phyloP scores from a whole-genome alignment of 306 rosid genomes.

The Trifolium fragiferum region DNA sequence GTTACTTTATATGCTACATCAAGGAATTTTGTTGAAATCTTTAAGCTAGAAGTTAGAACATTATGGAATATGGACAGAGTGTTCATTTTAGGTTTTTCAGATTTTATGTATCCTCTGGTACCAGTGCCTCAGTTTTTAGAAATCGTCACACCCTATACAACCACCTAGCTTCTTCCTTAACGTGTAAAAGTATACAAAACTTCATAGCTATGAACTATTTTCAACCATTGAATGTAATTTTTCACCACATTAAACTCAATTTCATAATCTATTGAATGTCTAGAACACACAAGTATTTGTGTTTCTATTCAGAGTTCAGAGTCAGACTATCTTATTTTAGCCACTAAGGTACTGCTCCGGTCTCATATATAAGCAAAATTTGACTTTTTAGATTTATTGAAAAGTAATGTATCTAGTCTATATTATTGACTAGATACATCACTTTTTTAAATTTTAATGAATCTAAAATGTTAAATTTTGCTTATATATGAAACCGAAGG shows the following conservation, averaged over 20 bases:
- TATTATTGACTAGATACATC: too few relatives aligned
- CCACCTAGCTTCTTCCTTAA: too few relatives aligned
- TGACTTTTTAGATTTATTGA: too few relatives aligned
- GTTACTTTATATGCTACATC: not conserved
- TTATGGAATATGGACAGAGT: not conserved
- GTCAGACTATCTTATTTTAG: not conserved
- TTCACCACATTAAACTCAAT: constrained; percentile 1
- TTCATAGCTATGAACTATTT: constrained; percentile 4
- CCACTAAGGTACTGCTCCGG: not conserved
- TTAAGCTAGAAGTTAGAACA: not conserved
- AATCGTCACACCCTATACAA: too few relatives aligned
- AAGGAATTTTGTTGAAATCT: constrained; percentile 17
- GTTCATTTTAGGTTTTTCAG: not conserved
- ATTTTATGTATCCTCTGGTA: not conserved
- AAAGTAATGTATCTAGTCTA: too few relatives aligned
- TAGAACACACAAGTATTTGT: not conserved
- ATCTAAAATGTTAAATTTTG: too few relatives aligned
- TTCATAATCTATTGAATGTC: constrained; percentile 7
- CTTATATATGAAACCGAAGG: too few relatives aligned
- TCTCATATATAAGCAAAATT: too few relatives aligned
- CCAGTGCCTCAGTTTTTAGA: not conserved
- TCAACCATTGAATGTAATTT: not conserved
- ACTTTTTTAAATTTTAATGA: too few relatives aligned
- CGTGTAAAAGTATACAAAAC: not conserved
- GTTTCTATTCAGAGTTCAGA: not conserved